phyloP scores from a whole-genome alignment of 2,329 filamentous ascomycete genomes.

The Monosporascus cannonballus region DNA sequence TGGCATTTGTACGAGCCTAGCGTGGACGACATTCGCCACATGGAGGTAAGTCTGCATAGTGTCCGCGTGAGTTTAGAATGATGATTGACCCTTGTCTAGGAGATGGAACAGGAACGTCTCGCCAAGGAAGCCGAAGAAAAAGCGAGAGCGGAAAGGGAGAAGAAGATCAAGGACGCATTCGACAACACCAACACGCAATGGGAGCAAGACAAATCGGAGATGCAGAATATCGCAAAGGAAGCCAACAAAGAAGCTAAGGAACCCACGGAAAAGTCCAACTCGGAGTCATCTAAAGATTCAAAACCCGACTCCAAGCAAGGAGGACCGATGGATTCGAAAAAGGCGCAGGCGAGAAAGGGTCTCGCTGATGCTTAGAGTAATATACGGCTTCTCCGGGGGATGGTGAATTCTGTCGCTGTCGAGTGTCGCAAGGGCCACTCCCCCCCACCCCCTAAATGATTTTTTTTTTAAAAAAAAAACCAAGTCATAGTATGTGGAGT shows the following conservation, averaged over 20 bases:
- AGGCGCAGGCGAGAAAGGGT: neutral
- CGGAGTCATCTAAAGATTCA: neutral
- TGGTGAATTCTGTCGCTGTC: neutral
- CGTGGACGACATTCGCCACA: conserved; percentile 92
- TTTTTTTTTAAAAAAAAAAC: neutral
- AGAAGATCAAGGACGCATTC: conserved; percentile 77
- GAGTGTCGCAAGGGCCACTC: too few relatives aligned
- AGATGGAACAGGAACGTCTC: conserved; percentile 87
- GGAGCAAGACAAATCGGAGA: conserved; percentile 81
- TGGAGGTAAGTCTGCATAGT: conserved; percentile 59
- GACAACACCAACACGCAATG: conserved; percentile 72
- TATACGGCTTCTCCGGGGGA: neutral
- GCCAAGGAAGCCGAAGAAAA: conserved; percentile 75
- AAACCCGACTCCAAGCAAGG: too few relatives aligned
- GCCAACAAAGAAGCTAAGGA: conserved; percentile 35
- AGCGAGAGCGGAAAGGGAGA: conserved; percentile 63
- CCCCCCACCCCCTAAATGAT: too few relatives aligned
- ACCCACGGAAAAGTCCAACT: neutral
- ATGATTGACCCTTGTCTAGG: conserved; percentile 38
- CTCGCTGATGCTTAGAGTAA: neutral
- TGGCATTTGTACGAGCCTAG: conserved; percentile 99
- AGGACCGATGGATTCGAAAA: neutral
- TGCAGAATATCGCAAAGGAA: conserved; percentile 62
- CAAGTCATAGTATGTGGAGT: neutral
- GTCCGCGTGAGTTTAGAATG: neutral